phyloP scores from a whole-genome alignment of 768 basidiomycete species.

The Pholiota conissans region DNA sequence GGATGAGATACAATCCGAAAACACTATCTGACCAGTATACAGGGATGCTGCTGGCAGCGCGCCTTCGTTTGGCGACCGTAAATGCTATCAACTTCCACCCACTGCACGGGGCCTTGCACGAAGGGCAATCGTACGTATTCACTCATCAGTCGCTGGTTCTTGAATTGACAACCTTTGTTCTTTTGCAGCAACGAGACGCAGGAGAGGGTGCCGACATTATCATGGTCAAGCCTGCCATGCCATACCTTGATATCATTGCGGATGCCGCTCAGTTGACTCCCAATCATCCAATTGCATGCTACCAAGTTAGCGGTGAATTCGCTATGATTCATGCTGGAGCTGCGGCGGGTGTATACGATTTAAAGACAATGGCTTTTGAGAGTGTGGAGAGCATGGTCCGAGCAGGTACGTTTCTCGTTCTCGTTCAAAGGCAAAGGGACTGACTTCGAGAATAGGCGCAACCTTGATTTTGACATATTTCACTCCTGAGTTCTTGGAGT shows the following conservation, averaged over 20 bases:
- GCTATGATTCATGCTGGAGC: constrained; percentile 98
- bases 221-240: constrained; percentile 97
- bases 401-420: constrained; percentile 59
- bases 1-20: background rate
- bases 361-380: constrained; percentile 94
- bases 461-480: constrained; percentile 94
- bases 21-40: constrained; percentile 2
- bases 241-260: constrained; percentile 95
- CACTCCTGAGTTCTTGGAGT: constrained; percentile 93
- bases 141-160: background rate
- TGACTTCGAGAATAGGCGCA: constrained; percentile 52
- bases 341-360: constrained; percentile 87
- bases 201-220: constrained; percentile 95
- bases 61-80: constrained; percentile 91
- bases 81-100: constrained; percentile 97
- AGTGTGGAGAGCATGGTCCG: constrained; percentile 88
- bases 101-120: constrained; percentile 85
- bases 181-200: constrained; percentile 75
- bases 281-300: constrained; percentile 93
- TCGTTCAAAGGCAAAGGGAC: background rate
- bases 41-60: constrained; percentile 98
- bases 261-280: constrained; percentile 81
- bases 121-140: constrained; percentile 78
- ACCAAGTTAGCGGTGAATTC: constrained; percentile 97
- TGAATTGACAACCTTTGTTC: constrained; percentile 1